Conservation (phyloP, 2,329 filamentous ascomycete genomes). For the Verticillium tricorpus region DNA sequence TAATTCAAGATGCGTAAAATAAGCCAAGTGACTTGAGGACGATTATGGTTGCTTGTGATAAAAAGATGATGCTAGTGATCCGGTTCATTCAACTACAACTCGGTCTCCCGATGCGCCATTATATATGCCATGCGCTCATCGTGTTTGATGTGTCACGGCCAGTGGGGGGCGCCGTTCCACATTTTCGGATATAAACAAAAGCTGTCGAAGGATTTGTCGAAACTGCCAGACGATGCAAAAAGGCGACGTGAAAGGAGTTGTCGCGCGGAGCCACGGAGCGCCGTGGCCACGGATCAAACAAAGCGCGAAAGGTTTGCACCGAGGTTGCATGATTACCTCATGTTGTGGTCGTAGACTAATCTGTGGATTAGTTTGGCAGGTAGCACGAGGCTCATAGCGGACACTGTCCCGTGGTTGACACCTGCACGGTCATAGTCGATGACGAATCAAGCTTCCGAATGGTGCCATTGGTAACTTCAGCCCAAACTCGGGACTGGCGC, state of each 20-base stretch:
- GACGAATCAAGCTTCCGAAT: no score
- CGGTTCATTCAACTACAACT: background rate
- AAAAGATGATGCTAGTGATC: background rate
- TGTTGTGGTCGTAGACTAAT: no score
- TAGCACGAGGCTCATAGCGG: no score
- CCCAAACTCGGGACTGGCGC: no score
- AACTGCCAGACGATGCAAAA: background rate
- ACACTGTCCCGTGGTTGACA: no score
- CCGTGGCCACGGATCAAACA: background rate
- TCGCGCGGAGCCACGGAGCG: background rate
- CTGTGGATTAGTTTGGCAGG: no score
- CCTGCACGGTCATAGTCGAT: no score
- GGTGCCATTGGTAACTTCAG: no score
- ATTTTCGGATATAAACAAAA: background rate
- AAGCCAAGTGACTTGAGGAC: no score
- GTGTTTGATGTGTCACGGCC: background rate
- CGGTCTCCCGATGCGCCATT: background rate
- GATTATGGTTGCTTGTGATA: background rate
- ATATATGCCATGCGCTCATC: background rate
- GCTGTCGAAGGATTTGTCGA: background rate
- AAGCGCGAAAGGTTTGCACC: no score
- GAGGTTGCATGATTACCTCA: no score
- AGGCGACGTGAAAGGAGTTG: background rate
- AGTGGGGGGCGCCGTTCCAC: background rate
- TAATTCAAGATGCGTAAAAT: no score